These are phyloP conservation scores for Brasenia schreberi DNA, from an alignment of 164 flowering plant genomes.

Conservation along the genomic window DNA sequence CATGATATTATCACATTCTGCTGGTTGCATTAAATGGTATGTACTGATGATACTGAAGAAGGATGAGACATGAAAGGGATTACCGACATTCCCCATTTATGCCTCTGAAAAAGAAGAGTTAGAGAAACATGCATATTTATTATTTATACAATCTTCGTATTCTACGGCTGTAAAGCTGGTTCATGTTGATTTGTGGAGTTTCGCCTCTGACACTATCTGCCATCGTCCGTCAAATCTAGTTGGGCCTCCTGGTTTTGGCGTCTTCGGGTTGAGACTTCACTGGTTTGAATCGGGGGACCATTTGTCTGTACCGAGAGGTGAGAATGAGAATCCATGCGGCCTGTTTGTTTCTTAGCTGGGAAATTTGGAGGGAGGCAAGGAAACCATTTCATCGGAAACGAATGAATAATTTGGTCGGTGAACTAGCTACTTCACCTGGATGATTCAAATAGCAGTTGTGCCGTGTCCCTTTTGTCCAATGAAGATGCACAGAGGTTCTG, in stretches of 20 bases:
- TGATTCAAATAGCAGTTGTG: no score
- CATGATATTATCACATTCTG: background rate
- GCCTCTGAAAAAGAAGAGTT: background rate
- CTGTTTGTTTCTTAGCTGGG: no score
- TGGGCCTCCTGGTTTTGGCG: slow-evolving; percentile 2
- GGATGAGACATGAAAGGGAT: slow-evolving; percentile 2
- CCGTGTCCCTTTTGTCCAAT: no score
- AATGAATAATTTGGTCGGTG: no score
- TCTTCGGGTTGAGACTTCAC: background rate
- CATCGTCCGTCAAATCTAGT: slow-evolving; percentile 1
- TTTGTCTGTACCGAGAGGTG: no score
- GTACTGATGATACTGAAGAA: background rate
- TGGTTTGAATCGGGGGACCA: background rate
- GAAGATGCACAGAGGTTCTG: no score
- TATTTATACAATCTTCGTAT: background rate
- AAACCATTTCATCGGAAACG: no score
- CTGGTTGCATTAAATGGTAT: background rate
- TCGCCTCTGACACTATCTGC: background rate
- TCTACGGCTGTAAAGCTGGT: background rate
- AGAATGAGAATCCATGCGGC: no score
- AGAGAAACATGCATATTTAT: background rate
- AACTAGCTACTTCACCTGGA: no score
- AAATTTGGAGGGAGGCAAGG: no score
- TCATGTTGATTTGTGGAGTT: background rate
- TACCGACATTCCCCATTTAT: slow-evolving; percentile 2